These are phyloP conservation scores for Lactarius quietus DNA, from an alignment of 768 basidiomycete species.

Conservation along the genomic window DNA sequence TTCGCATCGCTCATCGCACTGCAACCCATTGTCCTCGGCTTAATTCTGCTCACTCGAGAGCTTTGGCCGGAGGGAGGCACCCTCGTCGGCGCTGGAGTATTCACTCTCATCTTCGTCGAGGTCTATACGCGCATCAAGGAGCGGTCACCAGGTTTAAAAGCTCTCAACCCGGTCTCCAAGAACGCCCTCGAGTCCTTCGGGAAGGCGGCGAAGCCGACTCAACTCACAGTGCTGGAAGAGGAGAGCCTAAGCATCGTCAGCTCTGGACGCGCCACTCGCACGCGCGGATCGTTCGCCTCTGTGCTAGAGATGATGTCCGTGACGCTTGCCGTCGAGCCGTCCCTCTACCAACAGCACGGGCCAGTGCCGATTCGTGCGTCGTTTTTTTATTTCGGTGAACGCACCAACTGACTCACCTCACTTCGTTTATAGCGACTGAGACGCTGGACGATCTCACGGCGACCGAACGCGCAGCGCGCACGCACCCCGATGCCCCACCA, in stretches of 20 bases:
- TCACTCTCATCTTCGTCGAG: constrained; percentile 59
- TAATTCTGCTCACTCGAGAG: constrained; percentile 61
- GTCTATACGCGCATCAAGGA: constrained; percentile 50
- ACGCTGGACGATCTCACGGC: constrained; percentile 77
- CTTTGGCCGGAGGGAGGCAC: constrained; percentile 73
- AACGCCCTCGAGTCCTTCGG: constrained; percentile 57
- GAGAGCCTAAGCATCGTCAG: constrained; percentile 50
- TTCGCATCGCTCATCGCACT: constrained; percentile 67
- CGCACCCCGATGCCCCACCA: constrained; percentile 74
- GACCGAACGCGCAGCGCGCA: constrained; percentile 73
- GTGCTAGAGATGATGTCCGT: constrained; percentile 83
- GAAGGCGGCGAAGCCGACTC: constrained; percentile 40
- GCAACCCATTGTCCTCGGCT: constrained; percentile 72
- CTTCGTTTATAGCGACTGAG: constrained; percentile 52
- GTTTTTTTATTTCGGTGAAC: neutral
- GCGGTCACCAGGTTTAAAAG: constrained; percentile 44
- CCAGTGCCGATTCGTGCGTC: constrained; percentile 65
- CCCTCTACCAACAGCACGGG: constrained; percentile 50
- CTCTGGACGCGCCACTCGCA: constrained; percentile 35
- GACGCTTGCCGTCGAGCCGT: constrained; percentile 71
- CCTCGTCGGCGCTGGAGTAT: constrained; percentile 51
- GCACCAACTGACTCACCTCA: neutral
- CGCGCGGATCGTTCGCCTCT: constrained; percentile 72
- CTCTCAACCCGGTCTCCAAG: constrained; percentile 53
- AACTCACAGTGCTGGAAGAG: constrained; percentile 41